phyloP scores from a whole-genome alignment of 1,139 yeast species.

The Schizosaccharomyces versatilis region DNA sequence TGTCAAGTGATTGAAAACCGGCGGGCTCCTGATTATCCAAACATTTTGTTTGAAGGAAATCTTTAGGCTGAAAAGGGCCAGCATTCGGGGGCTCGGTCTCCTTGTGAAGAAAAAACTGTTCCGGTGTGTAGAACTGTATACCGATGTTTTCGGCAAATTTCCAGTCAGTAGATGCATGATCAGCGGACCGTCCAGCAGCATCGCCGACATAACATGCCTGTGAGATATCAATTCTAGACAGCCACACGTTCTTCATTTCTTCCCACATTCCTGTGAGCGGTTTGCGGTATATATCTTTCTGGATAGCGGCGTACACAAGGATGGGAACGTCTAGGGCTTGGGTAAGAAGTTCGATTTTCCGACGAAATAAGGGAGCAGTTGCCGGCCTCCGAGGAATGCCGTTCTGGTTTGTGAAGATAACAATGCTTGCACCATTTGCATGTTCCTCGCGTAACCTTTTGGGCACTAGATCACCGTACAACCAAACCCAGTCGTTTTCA shows the following conservation, averaged over 20 bases:
- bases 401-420: conserved; percentile 79
- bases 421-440: conserved; percentile 20
- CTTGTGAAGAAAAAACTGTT: conserved; percentile 24
- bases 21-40: neutral
- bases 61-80: conserved; percentile 5
- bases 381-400: conserved; percentile 24
- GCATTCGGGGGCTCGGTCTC: neutral
- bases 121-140: conserved; percentile 44
- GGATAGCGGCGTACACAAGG: conserved; percentile 35
- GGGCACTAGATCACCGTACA: conserved; percentile 19
- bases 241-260: conserved; percentile 19
- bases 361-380: conserved; percentile 25
- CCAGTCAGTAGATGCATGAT: conserved; percentile 52
- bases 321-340: conserved; percentile 20
- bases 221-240: neutral
- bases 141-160: conserved; percentile 39
- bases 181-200: conserved; percentile 68
- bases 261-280: conserved; percentile 59
- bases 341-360: conserved; percentile 10
- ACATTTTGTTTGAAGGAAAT: neutral
- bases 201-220: conserved; percentile 69
- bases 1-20: neutral
- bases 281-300: conserved; percentile 32
- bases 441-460: conserved; percentile 17
- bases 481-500: conserved; percentile 51